Conservation (phyloP, 257 asterid species). For the Lycium barbarum region DNA sequence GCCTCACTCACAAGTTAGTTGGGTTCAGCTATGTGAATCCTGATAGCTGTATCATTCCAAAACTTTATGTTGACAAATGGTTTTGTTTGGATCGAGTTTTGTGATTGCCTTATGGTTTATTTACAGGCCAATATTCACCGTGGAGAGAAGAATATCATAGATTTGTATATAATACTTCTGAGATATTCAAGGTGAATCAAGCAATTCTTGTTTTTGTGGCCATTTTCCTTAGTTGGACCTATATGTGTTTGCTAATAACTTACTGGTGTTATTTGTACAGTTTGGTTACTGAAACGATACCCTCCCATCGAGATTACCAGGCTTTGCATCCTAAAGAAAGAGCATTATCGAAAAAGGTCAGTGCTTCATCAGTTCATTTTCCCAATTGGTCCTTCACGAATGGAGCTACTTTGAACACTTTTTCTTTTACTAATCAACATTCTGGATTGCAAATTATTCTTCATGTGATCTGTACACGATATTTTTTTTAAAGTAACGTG, state of each 20-base stretch:
- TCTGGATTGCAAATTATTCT: conserved; percentile 1
- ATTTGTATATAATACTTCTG: conserved; percentile 75
- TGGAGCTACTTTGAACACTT: conserved; percentile 2
- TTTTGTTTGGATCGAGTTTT: conserved; percentile 4
- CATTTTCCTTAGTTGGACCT: conserved; percentile 24
- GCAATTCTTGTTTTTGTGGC: conserved; percentile 13
- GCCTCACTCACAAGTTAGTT: background rate
- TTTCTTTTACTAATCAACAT: background rate
- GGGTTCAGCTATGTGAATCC: background rate
- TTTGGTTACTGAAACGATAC: conserved; percentile 90
- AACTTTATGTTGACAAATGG: background rate
- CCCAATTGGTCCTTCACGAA: background rate
- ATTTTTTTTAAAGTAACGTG: conserved; percentile 9
- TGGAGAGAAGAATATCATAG: conserved; percentile 76
- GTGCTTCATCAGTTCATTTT: conserved; percentile 17
- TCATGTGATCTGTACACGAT: conserved; percentile 18
- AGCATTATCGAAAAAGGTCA: conserved; percentile 61
- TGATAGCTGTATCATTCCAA: background rate
- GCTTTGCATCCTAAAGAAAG: conserved; percentile 55
- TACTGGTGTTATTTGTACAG: conserved; percentile 50
- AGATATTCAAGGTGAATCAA: conserved; percentile 76
- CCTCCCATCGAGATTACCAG: conserved; percentile 79
- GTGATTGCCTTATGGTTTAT: conserved; percentile 24
- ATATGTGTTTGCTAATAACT: conserved; percentile 28
- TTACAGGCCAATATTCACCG: conserved; percentile 75